A percentile compares a stretch with the other conserved stretches of the same genome.
phyloP scores from a whole-genome alignment of 495 filamentous ascomycete species.

The Penicillium turbatum region DNA sequence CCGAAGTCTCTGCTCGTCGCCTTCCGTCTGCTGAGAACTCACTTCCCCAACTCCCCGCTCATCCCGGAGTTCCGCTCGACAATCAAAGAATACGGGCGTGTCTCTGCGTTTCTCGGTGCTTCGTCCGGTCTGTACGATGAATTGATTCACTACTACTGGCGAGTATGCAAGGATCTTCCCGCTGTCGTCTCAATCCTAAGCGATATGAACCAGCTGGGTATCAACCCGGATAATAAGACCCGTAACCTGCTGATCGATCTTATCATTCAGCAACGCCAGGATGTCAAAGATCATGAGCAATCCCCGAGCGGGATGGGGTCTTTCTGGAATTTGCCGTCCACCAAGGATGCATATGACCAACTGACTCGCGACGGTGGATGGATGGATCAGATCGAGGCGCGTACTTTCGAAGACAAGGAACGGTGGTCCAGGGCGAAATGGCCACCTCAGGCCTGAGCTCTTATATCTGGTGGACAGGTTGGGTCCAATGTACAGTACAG shows the following conservation, averaged over 20 bases:
- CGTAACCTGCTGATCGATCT: constrained; percentile 43
- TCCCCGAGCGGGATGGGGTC: constrained; percentile 5
- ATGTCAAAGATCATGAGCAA: constrained; percentile 12
- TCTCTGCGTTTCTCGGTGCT: constrained; percentile 68
- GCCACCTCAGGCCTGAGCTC: background rate
- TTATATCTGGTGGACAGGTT: background rate
- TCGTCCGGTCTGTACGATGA: constrained; percentile 73
- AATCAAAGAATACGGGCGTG: constrained; percentile 64
- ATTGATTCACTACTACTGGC: constrained; percentile 61
- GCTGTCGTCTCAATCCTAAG: constrained; percentile 58
- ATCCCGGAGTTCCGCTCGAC: constrained; percentile 60
- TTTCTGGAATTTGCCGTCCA: constrained; percentile 42
- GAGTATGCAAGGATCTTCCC: constrained; percentile 54
- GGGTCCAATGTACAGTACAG: background rate
- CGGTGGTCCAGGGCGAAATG: background rate
- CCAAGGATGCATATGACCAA: constrained; percentile 29
- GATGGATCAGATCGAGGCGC: constrained; percentile 23
- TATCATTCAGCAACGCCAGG: constrained; percentile 18
- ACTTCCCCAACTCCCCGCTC: constrained; percentile 59
- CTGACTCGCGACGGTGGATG: constrained; percentile 30
- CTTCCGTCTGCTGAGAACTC: constrained; percentile 56
- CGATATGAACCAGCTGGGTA: constrained; percentile 73
- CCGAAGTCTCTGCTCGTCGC: constrained; percentile 60
- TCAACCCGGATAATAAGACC: constrained; percentile 59
- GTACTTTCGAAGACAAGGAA: background rate